Evolutionary conservation across 192 early-diverging fungal genomes (phyloP).

Genomic region (Backusella sp.): DNA sequence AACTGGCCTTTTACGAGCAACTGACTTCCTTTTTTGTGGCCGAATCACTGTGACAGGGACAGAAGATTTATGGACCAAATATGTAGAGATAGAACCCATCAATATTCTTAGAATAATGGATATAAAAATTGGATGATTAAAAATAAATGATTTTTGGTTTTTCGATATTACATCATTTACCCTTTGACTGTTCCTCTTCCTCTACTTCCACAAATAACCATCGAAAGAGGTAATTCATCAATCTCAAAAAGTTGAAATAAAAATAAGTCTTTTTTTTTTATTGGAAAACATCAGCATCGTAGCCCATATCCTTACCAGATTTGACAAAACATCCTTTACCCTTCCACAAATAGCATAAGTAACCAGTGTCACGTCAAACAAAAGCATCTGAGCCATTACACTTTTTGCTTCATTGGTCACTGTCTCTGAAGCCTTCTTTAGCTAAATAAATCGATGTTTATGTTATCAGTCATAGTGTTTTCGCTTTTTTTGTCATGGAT

Average conservation of each 20-base stretch:
- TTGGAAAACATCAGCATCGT: background rate
- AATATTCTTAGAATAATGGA: slow-evolving; percentile 28
- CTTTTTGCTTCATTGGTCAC: slow-evolving; percentile 22
- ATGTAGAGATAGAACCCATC: slow-evolving; percentile 54
- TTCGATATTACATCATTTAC: slow-evolving; percentile 21
- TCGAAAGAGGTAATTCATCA: slow-evolving; percentile 42
- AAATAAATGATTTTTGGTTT: background rate
- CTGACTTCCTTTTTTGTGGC: slow-evolving; percentile 39
- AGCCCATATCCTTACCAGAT: slow-evolving; percentile 14
- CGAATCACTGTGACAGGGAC: slow-evolving; percentile 52
- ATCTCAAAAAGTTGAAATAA: slow-evolving; percentile 25
- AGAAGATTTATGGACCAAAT: slow-evolving; percentile 54
- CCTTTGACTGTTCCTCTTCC: slow-evolving; percentile 47
- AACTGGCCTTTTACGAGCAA: slow-evolving; percentile 17
- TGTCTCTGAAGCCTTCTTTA: slow-evolving; percentile 28
- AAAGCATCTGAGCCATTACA: slow-evolving; percentile 33
- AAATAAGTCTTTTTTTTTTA: background rate
- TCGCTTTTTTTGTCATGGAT: background rate
- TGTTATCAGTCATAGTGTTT: background rate
- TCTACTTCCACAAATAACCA: slow-evolving; percentile 50
- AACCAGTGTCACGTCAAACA: slow-evolving; percentile 31
- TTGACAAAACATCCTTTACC: slow-evolving; percentile 29
- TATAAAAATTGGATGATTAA: background rate
- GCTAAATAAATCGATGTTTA: slow-evolving; percentile 6
- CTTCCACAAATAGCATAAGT: slow-evolving; percentile 30